These are phyloP conservation scores for Thelephora aurantiotincta DNA, from an alignment of 768 basidiomycete species.

Conservation along the genomic window DNA sequence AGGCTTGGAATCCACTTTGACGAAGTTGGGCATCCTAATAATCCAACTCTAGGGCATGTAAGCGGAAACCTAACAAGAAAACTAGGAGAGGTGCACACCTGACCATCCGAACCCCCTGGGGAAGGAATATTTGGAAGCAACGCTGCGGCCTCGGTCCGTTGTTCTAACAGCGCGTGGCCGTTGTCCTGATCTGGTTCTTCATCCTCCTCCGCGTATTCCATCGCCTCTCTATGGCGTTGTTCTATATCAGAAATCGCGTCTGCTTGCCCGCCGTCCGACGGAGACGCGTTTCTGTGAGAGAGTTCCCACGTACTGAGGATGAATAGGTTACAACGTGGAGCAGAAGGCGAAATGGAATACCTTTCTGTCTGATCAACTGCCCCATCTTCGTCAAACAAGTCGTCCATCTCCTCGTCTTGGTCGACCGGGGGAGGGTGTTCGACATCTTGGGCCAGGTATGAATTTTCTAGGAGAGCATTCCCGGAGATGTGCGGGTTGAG, in stretches of 20 bases:
- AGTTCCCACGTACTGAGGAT: not conserved
- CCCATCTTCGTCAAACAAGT: constrained; percentile 69
- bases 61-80: not conserved
- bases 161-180: constrained; percentile 27
- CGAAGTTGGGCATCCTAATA: constrained; percentile 85
- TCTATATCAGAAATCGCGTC: constrained; percentile 54
- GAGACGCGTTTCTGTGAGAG: constrained; percentile 4
- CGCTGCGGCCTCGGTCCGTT: constrained; percentile 53
- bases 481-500: constrained; percentile 6
- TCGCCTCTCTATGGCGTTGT: constrained; percentile 40
- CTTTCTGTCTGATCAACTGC: constrained; percentile 33
- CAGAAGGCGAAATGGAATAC: constrained; percentile 1
- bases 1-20: constrained; percentile 79
- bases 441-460: constrained; percentile 2
- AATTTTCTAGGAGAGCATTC: constrained; percentile 4
- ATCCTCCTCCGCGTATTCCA: constrained; percentile 71
- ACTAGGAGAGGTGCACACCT: constrained; percentile 34
- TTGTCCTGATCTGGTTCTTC: constrained; percentile 34
- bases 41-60: constrained; percentile 60
- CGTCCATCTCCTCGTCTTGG: constrained; percentile 50
- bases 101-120: constrained; percentile 66
- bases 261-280: constrained; percentile 21
- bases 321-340: constrained; percentile 1
- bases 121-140: constrained; percentile 80
- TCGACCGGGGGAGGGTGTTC: constrained; percentile 4